Percentiles rank a stretch among this genome's conserved stretches.
Conservation (phyloP, 2,329 filamentous ascomycete species). For the Shiraia sp. region DNA sequence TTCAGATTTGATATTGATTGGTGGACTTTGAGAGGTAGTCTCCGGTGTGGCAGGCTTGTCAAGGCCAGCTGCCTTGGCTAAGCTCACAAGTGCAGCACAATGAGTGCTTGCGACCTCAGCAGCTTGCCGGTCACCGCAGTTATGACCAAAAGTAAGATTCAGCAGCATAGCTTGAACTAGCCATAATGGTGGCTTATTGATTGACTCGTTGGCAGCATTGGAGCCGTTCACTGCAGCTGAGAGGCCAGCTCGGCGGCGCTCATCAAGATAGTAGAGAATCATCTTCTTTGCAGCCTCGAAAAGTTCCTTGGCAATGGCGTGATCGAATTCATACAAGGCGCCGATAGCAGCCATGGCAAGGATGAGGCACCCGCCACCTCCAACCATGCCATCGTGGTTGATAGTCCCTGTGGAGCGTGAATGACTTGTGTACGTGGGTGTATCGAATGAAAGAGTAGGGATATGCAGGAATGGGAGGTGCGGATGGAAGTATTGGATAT, state of each 20-base stretch:
- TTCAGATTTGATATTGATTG: conserved; percentile 50
- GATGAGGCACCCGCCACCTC: conserved; percentile 83
- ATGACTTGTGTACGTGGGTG: conserved; percentile 66
- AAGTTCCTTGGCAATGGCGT: conserved; percentile 76
- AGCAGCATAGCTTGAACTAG: conserved; percentile 95
- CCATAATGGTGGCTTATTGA: conserved; percentile 82
- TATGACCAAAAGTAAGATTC: conserved; percentile 94
- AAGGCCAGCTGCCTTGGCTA: conserved; percentile 86
- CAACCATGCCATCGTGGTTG: conserved; percentile 61
- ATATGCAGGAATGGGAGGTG: conserved; percentile 95
- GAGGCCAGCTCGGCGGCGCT: conserved; percentile 84
- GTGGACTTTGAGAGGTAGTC: conserved; percentile 21
- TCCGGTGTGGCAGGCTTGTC: conserved; percentile 53
- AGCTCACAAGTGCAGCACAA: conserved; percentile 84
- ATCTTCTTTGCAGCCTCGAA: conserved; percentile 95
- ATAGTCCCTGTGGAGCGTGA: conserved; percentile 61
- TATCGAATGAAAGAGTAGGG: conserved; percentile 87
- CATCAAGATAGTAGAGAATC: conserved; percentile 91
- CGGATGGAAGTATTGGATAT: conserved; percentile 90
- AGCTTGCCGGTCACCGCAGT: conserved; percentile 87
- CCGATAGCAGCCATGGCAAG: conserved; percentile 87
- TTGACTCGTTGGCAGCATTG: conserved; percentile 58
- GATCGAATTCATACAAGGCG: conserved; percentile 85
- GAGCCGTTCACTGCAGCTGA: conserved; percentile 61
- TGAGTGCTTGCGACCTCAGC: conserved; percentile 93